These are phyloP conservation scores for Neolecta irregularis DNA, from an alignment of 1,139 yeast genomes.

Conservation along the genomic window DNA sequence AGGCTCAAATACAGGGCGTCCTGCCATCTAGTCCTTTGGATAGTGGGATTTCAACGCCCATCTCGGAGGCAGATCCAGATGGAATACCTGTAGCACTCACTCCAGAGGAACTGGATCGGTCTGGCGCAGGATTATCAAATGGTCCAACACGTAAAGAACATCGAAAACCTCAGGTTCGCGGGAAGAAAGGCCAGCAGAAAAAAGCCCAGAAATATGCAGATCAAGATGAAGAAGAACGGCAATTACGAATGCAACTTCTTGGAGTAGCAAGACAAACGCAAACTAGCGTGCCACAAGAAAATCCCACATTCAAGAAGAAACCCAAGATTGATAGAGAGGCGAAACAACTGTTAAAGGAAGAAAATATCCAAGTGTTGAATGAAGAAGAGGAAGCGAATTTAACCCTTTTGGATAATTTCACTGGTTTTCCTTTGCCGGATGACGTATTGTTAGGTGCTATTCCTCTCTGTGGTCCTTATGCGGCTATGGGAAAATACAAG, in stretches of 20 bases:
- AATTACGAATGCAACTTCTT: constrained; percentile 55
- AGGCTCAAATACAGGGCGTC: no score
- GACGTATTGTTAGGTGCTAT: constrained; percentile 44
- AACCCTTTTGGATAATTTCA: constrained; percentile 22
- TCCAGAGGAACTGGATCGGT: no score
- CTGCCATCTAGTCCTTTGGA: no score
- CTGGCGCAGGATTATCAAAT: no score
- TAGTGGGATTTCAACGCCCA: no score
- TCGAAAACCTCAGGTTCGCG: constrained; percentile 60
- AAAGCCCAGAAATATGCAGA: constrained; percentile 77
- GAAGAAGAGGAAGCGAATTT: constrained; percentile 21
- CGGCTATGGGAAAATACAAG: constrained; percentile 53
- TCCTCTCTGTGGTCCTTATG: constrained; percentile 92
- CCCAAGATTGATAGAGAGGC: constrained; percentile 21
- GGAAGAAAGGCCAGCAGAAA: constrained; percentile 70
- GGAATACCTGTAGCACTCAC: no score
- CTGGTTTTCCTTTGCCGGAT: constrained; percentile 25
- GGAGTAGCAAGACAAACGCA: constrained; percentile 68
- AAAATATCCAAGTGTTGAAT: constrained; percentile 23
- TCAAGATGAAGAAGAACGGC: constrained; percentile 81
- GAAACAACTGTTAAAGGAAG: constrained; percentile 21
- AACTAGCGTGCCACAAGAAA: constrained; percentile 13
- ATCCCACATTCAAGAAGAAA: constrained; percentile 16
- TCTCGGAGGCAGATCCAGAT: no score
- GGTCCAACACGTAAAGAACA: no score